Evolutionary conservation across 257 asterid genomes (phyloP).

Genomic region (Penstemon newberryi): DNA sequence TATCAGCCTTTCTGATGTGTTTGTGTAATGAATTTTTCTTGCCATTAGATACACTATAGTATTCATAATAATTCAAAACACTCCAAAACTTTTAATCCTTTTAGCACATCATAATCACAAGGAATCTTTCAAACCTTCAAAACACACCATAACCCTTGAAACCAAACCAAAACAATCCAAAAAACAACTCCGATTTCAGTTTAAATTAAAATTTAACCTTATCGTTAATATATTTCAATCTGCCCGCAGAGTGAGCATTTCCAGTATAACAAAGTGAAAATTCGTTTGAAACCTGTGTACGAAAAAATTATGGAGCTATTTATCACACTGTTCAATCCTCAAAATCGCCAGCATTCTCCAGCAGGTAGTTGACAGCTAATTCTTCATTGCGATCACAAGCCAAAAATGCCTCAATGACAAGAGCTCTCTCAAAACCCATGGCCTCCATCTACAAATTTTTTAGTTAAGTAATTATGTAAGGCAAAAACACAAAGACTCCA

Average conservation of each 20-base stretch:
- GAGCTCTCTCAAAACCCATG: conserved; percentile 91
- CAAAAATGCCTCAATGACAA: conserved; percentile 87
- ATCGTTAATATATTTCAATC: conserved; percentile 16
- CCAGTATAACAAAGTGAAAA: conserved; percentile 28
- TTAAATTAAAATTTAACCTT: too few relatives aligned
- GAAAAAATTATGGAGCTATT: conserved; percentile 11
- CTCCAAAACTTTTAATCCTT: too few relatives aligned
- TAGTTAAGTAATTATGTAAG: not conserved
- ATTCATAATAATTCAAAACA: too few relatives aligned
- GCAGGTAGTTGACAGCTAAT: conserved; percentile 75
- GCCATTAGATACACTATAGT: too few relatives aligned
- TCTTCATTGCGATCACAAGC: conserved; percentile 97
- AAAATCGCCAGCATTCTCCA: conserved; percentile 83
- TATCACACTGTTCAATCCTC: conserved; percentile 50
- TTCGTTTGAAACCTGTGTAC: conserved; percentile 7
- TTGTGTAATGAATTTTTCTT: too few relatives aligned
- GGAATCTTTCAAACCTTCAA: too few relatives aligned
- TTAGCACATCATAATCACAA: too few relatives aligned
- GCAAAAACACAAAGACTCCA: too few relatives aligned
- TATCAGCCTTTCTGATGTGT: too few relatives aligned
- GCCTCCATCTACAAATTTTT: conserved; percentile 69
- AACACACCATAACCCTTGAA: too few relatives aligned
- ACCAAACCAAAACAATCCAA: too few relatives aligned
- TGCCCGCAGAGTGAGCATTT: conserved; percentile 18
- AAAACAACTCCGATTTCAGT: too few relatives aligned